phyloP scores from a whole-genome alignment of 176 grass and related monocot genomes.

The Phragmites australis region DNA sequence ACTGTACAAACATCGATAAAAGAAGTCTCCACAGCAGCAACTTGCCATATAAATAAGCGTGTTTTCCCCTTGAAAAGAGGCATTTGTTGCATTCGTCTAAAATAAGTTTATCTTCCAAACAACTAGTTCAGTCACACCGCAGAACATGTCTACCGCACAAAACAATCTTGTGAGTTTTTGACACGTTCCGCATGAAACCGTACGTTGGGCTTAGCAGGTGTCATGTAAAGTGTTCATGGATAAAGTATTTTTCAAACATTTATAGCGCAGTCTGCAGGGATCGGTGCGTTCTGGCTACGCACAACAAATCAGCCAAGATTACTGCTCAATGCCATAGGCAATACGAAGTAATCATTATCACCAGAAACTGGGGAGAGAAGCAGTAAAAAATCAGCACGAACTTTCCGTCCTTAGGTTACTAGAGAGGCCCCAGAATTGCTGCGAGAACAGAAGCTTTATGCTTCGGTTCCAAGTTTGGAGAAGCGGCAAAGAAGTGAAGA shows the following conservation, averaged over 20 bases:
- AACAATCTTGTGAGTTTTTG: not conserved
- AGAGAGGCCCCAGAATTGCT: constrained; percentile 38
- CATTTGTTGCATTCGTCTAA: constrained; percentile 37
- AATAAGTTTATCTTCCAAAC: constrained; percentile 43
- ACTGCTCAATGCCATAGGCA: constrained; percentile 27
- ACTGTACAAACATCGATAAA: constrained; percentile 32
- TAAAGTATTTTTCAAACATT: constrained; percentile 1
- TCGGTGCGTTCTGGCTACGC: not conserved
- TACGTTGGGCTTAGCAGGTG: not conserved
- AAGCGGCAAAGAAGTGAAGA: constrained; percentile 58
- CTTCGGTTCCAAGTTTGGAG: constrained; percentile 41
- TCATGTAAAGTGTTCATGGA: not conserved
- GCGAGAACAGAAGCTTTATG: constrained; percentile 47
- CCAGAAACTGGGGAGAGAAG: constrained; percentile 20
- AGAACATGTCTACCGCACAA: not conserved
- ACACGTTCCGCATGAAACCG: constrained; percentile 6
- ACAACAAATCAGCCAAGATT: constrained; percentile 11
- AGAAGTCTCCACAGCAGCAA: constrained; percentile 25
- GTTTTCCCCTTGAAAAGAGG: not conserved
- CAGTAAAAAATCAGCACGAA: constrained; percentile 43
- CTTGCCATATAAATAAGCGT: constrained; percentile 26
- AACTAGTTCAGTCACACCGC: constrained; percentile 43
- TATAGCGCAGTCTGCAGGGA: not conserved
- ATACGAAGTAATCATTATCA: constrained; percentile 41
- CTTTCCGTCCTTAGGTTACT: constrained; percentile 44